Conservation (phyloP, 805 yeast genomes). For the Saturnispora dispora region DNA sequence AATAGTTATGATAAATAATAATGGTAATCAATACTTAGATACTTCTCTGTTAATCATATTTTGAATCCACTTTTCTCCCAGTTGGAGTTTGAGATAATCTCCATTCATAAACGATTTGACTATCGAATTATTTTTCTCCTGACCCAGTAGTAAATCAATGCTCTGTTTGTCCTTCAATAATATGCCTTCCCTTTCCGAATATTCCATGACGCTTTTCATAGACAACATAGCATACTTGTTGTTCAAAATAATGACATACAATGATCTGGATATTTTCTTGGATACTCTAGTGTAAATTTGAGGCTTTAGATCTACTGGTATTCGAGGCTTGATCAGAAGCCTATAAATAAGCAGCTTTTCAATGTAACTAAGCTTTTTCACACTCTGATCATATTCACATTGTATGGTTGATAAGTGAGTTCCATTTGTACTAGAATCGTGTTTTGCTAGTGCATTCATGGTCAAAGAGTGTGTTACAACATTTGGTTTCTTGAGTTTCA, state of each 20-base stretch:
- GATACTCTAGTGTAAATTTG: constrained; percentile 48
- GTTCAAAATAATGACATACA: constrained; percentile 33
- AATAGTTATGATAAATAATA: too few relatives aligned
- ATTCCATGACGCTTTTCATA: constrained; percentile 23
- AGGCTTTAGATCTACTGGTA: constrained; percentile 28
- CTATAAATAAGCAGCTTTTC: constrained; percentile 52
- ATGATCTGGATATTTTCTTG: constrained; percentile 48
- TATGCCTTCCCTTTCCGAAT: constrained; percentile 22
- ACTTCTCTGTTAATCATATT: constrained; percentile 1
- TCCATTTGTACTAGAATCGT: constrained; percentile 1
- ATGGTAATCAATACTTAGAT: neutral
- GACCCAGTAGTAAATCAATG: constrained; percentile 6
- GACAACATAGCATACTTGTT: constrained; percentile 16
- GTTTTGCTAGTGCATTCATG: constrained; percentile 12
- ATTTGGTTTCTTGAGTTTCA: constrained; percentile 10
- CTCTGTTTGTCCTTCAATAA: constrained; percentile 10
- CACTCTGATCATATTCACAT: neutral
- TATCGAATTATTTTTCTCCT: constrained; percentile 2
- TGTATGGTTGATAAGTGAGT: neutral
- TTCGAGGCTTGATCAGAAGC: constrained; percentile 40
- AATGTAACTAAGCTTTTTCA: constrained; percentile 17
- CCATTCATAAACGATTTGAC: constrained; percentile 5
- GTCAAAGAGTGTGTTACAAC: constrained; percentile 3
- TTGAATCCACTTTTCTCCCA: constrained; percentile 1
- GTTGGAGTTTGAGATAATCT: neutral